Conservation (phyloP, 345 rosid species). For the Salix purpurea region DNA sequence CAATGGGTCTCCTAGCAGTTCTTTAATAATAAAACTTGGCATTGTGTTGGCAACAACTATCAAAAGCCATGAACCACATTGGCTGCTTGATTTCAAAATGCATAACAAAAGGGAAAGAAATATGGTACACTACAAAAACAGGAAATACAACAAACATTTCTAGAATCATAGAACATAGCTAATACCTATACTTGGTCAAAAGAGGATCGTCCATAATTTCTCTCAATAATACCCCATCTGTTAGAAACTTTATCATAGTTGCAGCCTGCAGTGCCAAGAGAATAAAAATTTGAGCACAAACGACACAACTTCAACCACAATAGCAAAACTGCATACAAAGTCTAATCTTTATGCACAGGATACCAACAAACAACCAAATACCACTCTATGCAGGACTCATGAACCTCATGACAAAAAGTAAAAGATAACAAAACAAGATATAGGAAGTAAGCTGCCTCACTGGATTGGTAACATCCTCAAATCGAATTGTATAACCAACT, state of each 20-base stretch:
- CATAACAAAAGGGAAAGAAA: neutral
- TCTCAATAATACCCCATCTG: slow-evolving; percentile 87
- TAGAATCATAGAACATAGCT: slow-evolving; percentile 10
- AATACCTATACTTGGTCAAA: slow-evolving; percentile 87
- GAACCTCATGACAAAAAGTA: slow-evolving; percentile 1
- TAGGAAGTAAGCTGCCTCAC: slow-evolving; percentile 37
- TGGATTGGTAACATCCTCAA: slow-evolving; percentile 77
- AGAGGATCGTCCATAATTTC: slow-evolving; percentile 99
- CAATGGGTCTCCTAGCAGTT: neutral
- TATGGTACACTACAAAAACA: neutral
- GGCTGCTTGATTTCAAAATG: neutral
- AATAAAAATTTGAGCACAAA: slow-evolving; percentile 10
- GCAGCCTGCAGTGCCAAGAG: slow-evolving; percentile 56
- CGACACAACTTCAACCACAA: neutral
- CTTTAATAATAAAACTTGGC: neutral
- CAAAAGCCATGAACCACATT: neutral
- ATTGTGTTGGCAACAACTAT: neutral
- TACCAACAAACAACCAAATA: neutral
- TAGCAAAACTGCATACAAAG: neutral
- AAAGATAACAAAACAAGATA: slow-evolving; percentile 5
- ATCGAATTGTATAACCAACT: slow-evolving; percentile 90
- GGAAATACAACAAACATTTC: neutral
- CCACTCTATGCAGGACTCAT: neutral
- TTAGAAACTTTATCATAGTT: slow-evolving; percentile 81
- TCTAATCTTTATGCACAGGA: neutral